Evolutionary conservation across 495 filamentous ascomycete species (phyloP).

Genomic region (Daldinia vernicosa): DNA sequence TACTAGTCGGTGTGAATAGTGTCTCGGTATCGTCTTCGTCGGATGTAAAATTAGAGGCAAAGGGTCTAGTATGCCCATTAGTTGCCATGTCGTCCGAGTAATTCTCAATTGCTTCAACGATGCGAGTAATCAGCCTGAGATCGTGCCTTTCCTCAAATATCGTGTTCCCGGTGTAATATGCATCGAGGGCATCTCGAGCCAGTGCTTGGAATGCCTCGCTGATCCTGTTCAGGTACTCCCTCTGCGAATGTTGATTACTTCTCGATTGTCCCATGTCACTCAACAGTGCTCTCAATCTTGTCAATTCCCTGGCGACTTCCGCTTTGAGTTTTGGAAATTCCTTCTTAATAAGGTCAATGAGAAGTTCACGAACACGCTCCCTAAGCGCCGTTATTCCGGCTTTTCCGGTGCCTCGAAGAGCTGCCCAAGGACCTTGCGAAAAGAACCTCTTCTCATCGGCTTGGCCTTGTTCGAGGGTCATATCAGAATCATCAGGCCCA

Average conservation of each 20-base stretch:
- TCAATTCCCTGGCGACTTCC: constrained; percentile 56
- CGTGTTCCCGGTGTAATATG: constrained; percentile 53
- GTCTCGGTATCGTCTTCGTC: neutral
- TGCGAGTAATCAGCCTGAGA: constrained; percentile 55
- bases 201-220: constrained; percentile 55
- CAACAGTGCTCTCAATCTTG: constrained; percentile 45
- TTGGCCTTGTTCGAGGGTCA: constrained; percentile 44
- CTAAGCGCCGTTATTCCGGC: constrained; percentile 62
- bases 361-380: constrained; percentile 53
- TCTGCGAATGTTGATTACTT: constrained; percentile 34
- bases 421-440: constrained; percentile 53
- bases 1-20: neutral
- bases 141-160: constrained; percentile 51
- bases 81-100: constrained; percentile 54
- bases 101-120: constrained; percentile 52
- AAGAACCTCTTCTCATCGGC: constrained; percentile 53
- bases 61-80: constrained; percentile 54
- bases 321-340: constrained; percentile 62
- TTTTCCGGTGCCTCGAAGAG: constrained; percentile 51
- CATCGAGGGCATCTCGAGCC: constrained; percentile 41
- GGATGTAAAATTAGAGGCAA: constrained; percentile 27
- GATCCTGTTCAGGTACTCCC: constrained; percentile 51
- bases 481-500: constrained; percentile 49
- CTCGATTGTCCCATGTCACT: constrained; percentile 52
- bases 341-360: constrained; percentile 57